Base-by-base conservation (phyloP, 352 stramenopile genomes). In the Phytophthora sp. region DNA sequence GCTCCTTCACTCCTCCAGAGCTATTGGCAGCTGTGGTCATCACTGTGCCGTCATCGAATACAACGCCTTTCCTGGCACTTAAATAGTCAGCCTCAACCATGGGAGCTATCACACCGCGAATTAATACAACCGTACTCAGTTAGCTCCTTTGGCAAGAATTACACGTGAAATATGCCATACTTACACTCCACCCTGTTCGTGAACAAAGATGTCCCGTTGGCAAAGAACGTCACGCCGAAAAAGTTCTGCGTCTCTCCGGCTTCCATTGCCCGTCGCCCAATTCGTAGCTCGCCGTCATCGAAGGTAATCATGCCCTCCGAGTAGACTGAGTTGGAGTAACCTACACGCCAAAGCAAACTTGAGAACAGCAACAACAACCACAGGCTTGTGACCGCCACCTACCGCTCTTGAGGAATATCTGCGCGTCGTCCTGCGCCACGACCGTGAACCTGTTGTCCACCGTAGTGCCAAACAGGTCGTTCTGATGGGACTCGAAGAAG, bases 331-430 rank as follows among this genome's bases (percentile, higher is more conserved):
- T 88, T 91, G 2, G 84, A 92, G 61, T 92, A 89, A 0, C 83
- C 85, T 88, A 56, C 32, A 27, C 44, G 48, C 30, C 15, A 27
- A 20, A 34, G 43, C 26, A 45, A 35, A 42, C 1, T 34, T n/a
- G n/a, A 42, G 12, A 31, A 41, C 23, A 24, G 17, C 21, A 20
- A 23, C 27, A 46, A n/a, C 18, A 21, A 17, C 5, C 8, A 48
- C 32, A 24, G 0, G 5, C 20, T 13, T 9, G 10, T 31, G 5
- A 39, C 9, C 17, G 0, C 24, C 24, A 58, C 54, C 8, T 35
- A 94, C 85, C 84, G 51, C 79, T 95, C 57, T 95, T 95, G 31
- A 93, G 67, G 54, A 84, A 81, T 46, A 93, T 93, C 68, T 89
- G 79, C 53, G 86, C 83, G 27, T 84, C 79, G 42, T 92, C 70